phyloP scores from a whole-genome alignment of 106 monocot species.

The Acorus gramineus region DNA sequence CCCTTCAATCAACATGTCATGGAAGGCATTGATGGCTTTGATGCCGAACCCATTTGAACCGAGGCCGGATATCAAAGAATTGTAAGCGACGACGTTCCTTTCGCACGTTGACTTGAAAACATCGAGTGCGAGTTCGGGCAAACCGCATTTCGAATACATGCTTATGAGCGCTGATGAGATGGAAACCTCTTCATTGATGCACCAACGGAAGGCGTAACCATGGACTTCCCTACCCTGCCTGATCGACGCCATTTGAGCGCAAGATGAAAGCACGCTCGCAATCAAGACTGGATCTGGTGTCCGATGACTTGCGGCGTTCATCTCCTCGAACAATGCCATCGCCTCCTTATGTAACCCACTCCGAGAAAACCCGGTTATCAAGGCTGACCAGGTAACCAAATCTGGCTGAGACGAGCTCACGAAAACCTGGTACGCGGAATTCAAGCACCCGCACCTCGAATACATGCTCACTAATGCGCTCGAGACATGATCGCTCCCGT shows the following conservation, averaged over 20 bases:
- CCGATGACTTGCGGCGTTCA: slow-evolving; percentile 14
- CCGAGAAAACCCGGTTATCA: slow-evolving; percentile 42
- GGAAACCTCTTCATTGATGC: slow-evolving; percentile 14
- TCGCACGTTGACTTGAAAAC: slow-evolving; percentile 30
- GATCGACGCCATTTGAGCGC: slow-evolving; percentile 26
- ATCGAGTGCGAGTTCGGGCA: slow-evolving; percentile 14
- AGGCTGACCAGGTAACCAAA: slow-evolving; percentile 62
- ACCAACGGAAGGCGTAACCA: slow-evolving; percentile 18
- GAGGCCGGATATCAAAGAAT: slow-evolving; percentile 38
- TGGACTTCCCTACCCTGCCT: slow-evolving; percentile 35
- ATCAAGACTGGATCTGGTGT: slow-evolving; percentile 40
- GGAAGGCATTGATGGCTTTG: slow-evolving; percentile 30
- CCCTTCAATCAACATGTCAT: slow-evolving; percentile 25
- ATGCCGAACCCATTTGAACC: slow-evolving; percentile 37
- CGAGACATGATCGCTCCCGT: slow-evolving; percentile 30
- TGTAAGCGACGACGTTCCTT: slow-evolving; percentile 39
- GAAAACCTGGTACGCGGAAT: slow-evolving; percentile 29
- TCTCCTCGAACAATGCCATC: slow-evolving; percentile 31
- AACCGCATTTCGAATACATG: slow-evolving; percentile 58
- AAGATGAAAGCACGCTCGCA: slow-evolving; percentile 37
- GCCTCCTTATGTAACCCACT: slow-evolving; percentile 22
- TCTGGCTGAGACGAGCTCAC: slow-evolving; percentile 19
- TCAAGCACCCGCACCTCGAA: slow-evolving; percentile 28
- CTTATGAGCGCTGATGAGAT: slow-evolving; percentile 49
- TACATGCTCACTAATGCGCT: slow-evolving; percentile 63